Evolutionary conservation across 352 stramenopile genomes (phyloP).

Genomic region (Phytophthora brassicae): DNA sequence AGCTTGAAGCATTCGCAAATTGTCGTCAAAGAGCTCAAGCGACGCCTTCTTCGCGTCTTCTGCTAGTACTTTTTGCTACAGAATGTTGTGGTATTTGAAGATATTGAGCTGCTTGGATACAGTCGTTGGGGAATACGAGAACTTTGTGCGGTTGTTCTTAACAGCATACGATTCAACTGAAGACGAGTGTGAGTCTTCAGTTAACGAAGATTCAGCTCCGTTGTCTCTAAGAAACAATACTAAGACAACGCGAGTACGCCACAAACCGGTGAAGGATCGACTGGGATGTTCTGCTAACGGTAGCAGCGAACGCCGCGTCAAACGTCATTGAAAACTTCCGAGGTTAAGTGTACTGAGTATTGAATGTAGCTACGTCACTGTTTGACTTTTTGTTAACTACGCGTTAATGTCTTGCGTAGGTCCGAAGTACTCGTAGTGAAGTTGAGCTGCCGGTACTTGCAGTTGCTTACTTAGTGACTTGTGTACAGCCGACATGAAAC

Average conservation of each 20-base stretch:
- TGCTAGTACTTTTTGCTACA: not conserved
- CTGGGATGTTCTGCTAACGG: too few relatives aligned
- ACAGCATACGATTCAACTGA: constrained; percentile 19
- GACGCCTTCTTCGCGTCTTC: not conserved
- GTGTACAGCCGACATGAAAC: constrained; percentile 53
- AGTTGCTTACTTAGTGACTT: constrained; percentile 41
- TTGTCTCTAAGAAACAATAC: not conserved
- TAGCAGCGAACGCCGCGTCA: too few relatives aligned
- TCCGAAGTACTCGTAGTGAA: constrained; percentile 71
- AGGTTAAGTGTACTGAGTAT: not conserved
- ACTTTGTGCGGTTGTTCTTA: constrained; percentile 19
- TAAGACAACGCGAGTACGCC: not conserved
- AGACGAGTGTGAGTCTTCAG: not conserved
- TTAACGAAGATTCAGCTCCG: not conserved
- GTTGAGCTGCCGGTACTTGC: constrained; percentile 36
- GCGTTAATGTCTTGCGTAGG: constrained; percentile 46
- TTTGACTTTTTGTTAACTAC: not conserved
- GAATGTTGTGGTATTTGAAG: constrained; percentile 15
- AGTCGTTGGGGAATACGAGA: constrained; percentile 15
- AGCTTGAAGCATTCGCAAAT: constrained; percentile 1
- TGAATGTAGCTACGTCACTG: too few relatives aligned
- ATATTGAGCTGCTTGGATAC: constrained; percentile 2
- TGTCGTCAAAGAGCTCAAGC: not conserved
- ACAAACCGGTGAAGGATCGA: not conserved
- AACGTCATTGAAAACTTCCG: too few relatives aligned